Evolutionary conservation across 495 filamentous ascomycete genomes (phyloP).

Genomic region (Xylaria telfairii): DNA sequence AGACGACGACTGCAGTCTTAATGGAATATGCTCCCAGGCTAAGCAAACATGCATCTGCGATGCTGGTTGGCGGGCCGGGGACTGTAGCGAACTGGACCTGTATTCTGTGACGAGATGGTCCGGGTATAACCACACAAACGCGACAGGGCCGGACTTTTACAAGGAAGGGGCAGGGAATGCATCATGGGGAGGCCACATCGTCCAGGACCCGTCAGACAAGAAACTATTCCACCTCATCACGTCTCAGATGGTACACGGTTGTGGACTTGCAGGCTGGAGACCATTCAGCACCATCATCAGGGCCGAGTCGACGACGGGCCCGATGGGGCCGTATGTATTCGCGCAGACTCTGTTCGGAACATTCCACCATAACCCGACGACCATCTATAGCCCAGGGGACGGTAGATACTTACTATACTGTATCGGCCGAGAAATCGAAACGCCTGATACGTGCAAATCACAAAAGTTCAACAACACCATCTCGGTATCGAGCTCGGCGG

Average conservation of each 20-base stretch:
- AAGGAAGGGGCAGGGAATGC: slow-evolving; percentile 42
- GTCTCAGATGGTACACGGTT: slow-evolving; percentile 44
- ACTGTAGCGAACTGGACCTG: slow-evolving; percentile 49
- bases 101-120: slow-evolving; percentile 36
- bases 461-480: slow-evolving; percentile 35
- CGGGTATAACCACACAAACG: slow-evolving; percentile 46
- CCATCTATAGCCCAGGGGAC: slow-evolving; percentile 45
- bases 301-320: slow-evolving; percentile 44
- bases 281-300: slow-evolving; percentile 46
- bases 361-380: slow-evolving; percentile 49
- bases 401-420: slow-evolving; percentile 44
- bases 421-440: slow-evolving; percentile 41
- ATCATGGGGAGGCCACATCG: slow-evolving; percentile 46
- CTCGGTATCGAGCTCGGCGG: slow-evolving; percentile 31
- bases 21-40: slow-evolving; percentile 40
- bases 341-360: slow-evolving; percentile 39
- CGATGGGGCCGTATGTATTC: slow-evolving; percentile 45
- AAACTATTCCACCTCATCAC: slow-evolving; percentile 44
- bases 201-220: slow-evolving; percentile 42
- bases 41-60: slow-evolving; percentile 42
- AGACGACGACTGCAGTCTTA: slow-evolving; percentile 52
- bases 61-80: slow-evolving; percentile 44
- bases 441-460: slow-evolving; percentile 30
- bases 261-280: slow-evolving; percentile 46
- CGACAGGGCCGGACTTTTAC: slow-evolving; percentile 31